phyloP scores from a whole-genome alignment of 441 rosid genomes.

The Omphalea diandra region DNA sequence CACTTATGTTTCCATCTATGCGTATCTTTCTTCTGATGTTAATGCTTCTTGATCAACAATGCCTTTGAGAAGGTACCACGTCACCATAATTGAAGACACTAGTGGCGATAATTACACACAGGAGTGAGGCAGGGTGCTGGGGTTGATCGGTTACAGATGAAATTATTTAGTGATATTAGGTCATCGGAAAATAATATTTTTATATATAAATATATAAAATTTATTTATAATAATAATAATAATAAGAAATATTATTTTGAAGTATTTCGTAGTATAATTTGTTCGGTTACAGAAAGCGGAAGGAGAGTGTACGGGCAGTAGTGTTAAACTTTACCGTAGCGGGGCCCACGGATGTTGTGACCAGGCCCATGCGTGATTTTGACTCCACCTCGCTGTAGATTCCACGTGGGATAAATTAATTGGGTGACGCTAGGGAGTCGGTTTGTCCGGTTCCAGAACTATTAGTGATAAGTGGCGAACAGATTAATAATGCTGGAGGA shows the following conservation, averaged over 20 bases:
- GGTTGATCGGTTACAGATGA: background rate
- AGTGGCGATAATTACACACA: conserved; percentile 4
- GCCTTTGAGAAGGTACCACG: conserved; percentile 2
- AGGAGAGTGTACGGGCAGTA: conserved; percentile 3
- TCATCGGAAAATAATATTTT: no score
- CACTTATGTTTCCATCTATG: background rate
- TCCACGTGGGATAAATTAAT: conserved; percentile 36
- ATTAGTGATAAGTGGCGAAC: conserved; percentile 12
- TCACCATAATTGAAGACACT: background rate
- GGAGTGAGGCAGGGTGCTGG: background rate
- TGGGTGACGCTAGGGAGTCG: conserved; percentile 28
- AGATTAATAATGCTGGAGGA: conserved; percentile 12
- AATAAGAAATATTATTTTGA: no score
- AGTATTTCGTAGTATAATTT: no score
- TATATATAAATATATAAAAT: no score
- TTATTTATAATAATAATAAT: no score
- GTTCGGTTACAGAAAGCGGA: background rate
- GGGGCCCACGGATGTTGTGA: conserved; percentile 27
- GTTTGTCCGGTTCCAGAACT: conserved; percentile 37
- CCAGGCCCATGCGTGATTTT: conserved; percentile 37
- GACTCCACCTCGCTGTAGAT: conserved; percentile 42
- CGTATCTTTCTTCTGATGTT: background rate
- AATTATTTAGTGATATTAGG: no score
- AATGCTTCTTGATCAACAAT: background rate
- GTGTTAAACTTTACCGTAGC: no score